A percentile compares a stretch with the other conserved stretches of the same genome.
phyloP scores from a whole-genome alignment of 1,139 yeast species.

The Meyerozyma athensensis region DNA sequence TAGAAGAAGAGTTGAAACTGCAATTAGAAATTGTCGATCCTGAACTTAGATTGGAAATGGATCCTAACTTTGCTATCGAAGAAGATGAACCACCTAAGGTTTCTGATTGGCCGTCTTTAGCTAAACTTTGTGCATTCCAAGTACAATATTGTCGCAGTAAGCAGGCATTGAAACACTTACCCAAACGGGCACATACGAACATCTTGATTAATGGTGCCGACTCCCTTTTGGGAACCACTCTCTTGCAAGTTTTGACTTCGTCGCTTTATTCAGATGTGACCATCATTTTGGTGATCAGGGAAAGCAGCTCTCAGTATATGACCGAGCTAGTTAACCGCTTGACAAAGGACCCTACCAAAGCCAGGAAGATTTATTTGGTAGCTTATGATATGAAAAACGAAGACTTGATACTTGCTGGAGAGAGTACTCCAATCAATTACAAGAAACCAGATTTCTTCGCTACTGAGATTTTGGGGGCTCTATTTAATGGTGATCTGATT shows the following conservation, averaged over 20 bases:
- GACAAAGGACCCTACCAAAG: constrained; percentile 19
- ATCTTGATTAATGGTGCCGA: constrained; percentile 44
- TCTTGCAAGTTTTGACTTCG: constrained; percentile 30
- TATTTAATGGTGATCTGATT: constrained; percentile 22
- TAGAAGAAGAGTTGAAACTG: constrained; percentile 20
- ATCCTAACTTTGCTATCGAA: background rate
- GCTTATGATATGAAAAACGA: constrained; percentile 34
- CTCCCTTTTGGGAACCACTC: constrained; percentile 34
- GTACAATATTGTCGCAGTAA: constrained; percentile 38
- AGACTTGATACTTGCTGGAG: constrained; percentile 36
- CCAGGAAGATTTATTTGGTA: constrained; percentile 22
- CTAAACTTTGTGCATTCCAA: constrained; percentile 33
- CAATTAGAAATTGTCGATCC: constrained; percentile 10
- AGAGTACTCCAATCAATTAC: constrained; percentile 29
- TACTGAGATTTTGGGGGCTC: constrained; percentile 32
- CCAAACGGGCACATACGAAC: constrained; percentile 17
- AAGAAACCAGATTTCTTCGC: constrained; percentile 41
- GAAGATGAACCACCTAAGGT: background rate
- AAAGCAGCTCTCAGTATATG: constrained; percentile 20
- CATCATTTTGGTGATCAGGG: constrained; percentile 31
- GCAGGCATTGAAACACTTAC: constrained; percentile 28
- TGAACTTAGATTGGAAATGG: constrained; percentile 2
- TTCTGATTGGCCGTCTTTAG: constrained; percentile 21
- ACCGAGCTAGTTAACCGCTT: constrained; percentile 20
- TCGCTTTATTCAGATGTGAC: constrained; percentile 23